Evolutionary conservation across 2,329 filamentous ascomycete species (phyloP), one percentile per base, ranked within the genome.

Genomic region (Trematosphaeria pertusa): DNA sequence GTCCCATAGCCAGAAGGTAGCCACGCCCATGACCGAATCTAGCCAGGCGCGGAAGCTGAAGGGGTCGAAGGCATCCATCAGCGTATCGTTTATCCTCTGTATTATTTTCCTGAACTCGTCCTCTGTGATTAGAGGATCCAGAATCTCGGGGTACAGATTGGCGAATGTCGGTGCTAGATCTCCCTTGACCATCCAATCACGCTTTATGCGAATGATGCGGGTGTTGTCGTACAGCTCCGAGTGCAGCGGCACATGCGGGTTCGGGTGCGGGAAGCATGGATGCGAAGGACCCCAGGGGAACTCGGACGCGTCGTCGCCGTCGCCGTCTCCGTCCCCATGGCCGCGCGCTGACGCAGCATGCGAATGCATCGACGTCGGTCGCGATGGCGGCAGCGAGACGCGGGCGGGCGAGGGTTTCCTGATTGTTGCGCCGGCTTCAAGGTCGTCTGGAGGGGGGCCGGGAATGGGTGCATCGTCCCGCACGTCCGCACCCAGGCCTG

Each of bases 1-100:
- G 48, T 99, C 94, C 91, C 91, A 97, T 24, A 97, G 64, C 89
- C 92, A 99, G 17, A 93, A 89, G 0, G 94, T 97, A 24, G 91
- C 73, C 4, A 95, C 78, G 2, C 93, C 91, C 58, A 97, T 69
- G 9, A 90, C 70, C 10, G 85, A 83, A 71, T 99, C 94, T 0
- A 96, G 56, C 63, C 92, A 84, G 59, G 95, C 96, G 39, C 89
- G 80, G 61, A 83, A 75, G 43, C 81, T 85, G 69, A 86, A 92
- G 0, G 94, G 93, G 62, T 88, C 84, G 70, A 96, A 97, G 0
- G 87, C 86, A n/a, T 81, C 81, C 30, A 87, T 76, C 12, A 97
- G 75, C 54, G 90, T 85, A 10, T 82, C 75, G 65, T 99, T 99
- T 43, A 97, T 80, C 62, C 86, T 88, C 48, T 91, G 85, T 44